Evolutionary conservation across 495 filamentous ascomycete genomes (phyloP).

Genomic region (Clavariopsis aquatica): DNA sequence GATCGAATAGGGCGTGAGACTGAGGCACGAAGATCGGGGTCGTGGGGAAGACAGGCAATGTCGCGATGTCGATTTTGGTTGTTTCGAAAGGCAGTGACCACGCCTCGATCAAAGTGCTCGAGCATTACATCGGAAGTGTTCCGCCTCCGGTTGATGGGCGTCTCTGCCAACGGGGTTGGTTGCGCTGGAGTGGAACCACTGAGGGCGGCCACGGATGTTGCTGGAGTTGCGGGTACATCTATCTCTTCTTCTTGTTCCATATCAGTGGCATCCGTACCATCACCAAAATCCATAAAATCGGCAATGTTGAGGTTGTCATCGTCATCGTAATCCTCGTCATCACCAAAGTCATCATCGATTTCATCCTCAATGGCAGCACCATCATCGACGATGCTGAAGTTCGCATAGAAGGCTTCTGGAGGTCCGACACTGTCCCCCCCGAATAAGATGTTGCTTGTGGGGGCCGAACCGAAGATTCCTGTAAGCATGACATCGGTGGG

Average conservation of each 20-base stretch:
- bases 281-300: slow-evolving; percentile 71
- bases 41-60: slow-evolving; percentile 33
- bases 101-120: slow-evolving; percentile 67
- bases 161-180: slow-evolving; percentile 44
- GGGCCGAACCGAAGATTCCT: slow-evolving; percentile 50
- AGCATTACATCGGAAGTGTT: slow-evolving; percentile 58
- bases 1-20: slow-evolving; percentile 33
- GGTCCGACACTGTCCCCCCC: slow-evolving; percentile 69
- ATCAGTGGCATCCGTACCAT: slow-evolving; percentile 56
- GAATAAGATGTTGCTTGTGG: slow-evolving; percentile 54
- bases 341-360: slow-evolving; percentile 58
- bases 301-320: slow-evolving; percentile 65
- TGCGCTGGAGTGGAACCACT: slow-evolving; percentile 34
- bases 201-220: slow-evolving; percentile 34
- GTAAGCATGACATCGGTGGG: slow-evolving; percentile 78
- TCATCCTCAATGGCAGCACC: slow-evolving; percentile 53
- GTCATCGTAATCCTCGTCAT: slow-evolving; percentile 65
- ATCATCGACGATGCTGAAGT: slow-evolving; percentile 59
- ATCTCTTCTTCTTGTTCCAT: slow-evolving; percentile 47
- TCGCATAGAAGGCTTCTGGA: slow-evolving; percentile 76
- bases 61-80: slow-evolving; percentile 62
- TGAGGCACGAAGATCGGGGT: slow-evolving; percentile 32
- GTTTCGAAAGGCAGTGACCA: slow-evolving; percentile 76
- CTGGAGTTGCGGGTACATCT: slow-evolving; percentile 36
- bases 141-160: slow-evolving; percentile 52